Base-by-base conservation (phyloP, 441 rosid species). In the Erodium moschatum region DNA sequence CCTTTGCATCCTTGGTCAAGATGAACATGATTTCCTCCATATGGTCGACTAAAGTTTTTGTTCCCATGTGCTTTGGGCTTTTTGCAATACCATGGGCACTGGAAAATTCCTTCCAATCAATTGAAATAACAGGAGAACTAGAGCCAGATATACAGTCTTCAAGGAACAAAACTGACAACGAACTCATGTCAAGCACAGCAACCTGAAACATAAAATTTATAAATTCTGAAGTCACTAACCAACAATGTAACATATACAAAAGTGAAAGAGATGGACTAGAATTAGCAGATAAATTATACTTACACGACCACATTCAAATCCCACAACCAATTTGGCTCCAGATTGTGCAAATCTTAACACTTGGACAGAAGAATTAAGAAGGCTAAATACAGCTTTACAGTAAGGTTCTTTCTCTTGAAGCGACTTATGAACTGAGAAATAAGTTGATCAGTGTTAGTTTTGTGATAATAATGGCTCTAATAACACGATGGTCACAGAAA, bases 311-410 rank as follows among this genome's bases (percentile, higher is more conserved):
- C 84, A 70, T 69, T 74, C 84, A 72, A 79, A 85, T 63, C 89
- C 89, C 9, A 85, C 83, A 64, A 87, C 84, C 58, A 88, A 90
- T 80, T 80, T 82, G 70, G 78, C 71, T 74, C 89, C 88, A 64
- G 69, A 74, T 35, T 74, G 68, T 20, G 80, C 63, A 78, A 85
- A 88, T 60, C 77, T 72, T 54, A 88, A 73, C 54, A 77, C 84
- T 77, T 68, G 85, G 79, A 86, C 71, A 2, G 89, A 79, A 67
- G 90, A 83, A 67, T 72, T 76, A 61, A 80, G 69, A 76, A 86
- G 80, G 65, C 82, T 77, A 73, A 88, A 77, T 70, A 81, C 80
- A 66, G 85, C 90, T 67, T 66, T 78, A 69, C 77, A 82, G 2
- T 48, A 73, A 56, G 87, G 83, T 68, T 71, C 77, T 75, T 78